Base-by-base conservation (phyloP, 2,329 filamentous ascomycete species). In the Fusarium circinatum region DNA sequence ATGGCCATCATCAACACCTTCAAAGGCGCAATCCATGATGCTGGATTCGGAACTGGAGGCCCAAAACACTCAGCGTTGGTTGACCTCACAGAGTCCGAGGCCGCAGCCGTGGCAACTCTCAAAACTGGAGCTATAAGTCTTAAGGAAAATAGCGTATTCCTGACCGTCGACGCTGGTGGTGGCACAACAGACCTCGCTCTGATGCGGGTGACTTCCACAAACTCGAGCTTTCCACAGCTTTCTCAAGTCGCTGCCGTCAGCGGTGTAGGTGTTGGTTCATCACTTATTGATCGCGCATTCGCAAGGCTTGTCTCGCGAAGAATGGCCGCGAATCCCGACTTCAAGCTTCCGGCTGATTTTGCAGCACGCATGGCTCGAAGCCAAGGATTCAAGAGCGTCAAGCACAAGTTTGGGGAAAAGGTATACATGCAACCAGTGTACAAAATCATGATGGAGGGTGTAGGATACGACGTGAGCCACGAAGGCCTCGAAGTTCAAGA, bases 1-100 rank as follows among this genome's bases (percentile, higher is more conserved):
- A 81, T 86, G 65, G 82, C 83, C 13, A 85, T 86, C 5, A 85
- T 89, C 57, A 88, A 89, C 76, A 79, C 78, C 10, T 89, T 89
- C 79, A 86, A 86, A 65, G 75, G 75, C 3, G 84, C 87, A 36
- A 85, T 89, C 6, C 74, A 77, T 20, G 78, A 82, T 22, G 85
- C 87, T 2, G 87, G 88, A 0, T 90, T 89, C 68, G 87, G 86
- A 3, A 62, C 75, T 5, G 84, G 84, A 24, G 83, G 84, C 0
- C 75, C 73, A 0, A 70, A 70, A 2, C 85, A 86, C 69, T 77
- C 73, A 3, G 84, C 84, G 7, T 78, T 80, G 1, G 80, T 87
- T 18, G 85, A 86, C 52, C 78, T 87, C 48, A 87, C 85, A 10
- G 85, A 87, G 70, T 84, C 85, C 5, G 85, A 87, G 68, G 85